These are phyloP conservation scores for Tylopilus sp. DNA, from an alignment of 1,284 basidiomycete genomes.

Conservation along the genomic window DNA sequence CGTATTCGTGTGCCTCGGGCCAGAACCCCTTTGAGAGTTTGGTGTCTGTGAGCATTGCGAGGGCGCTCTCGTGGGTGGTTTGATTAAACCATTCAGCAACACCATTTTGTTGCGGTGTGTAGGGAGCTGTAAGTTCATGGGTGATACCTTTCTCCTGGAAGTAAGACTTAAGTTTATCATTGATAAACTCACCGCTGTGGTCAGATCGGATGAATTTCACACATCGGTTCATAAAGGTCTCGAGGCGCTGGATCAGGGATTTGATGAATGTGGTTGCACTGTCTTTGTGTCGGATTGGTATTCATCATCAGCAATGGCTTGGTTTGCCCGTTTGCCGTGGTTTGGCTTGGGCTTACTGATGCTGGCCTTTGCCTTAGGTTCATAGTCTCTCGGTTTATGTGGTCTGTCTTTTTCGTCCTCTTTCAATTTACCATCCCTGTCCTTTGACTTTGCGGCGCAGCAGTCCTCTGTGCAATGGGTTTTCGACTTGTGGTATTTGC, in stretches of 20 bases:
- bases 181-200: neutral
- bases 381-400: neutral
- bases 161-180: neutral
- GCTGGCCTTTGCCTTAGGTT: neutral
- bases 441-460: neutral
- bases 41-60: neutral
- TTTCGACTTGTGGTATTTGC: neutral
- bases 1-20: slow-evolving; percentile 2
- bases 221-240: neutral
- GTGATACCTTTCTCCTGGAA: neutral
- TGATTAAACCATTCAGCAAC: slow-evolving; percentile 2
- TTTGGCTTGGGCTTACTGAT: neutral
- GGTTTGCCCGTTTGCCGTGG: neutral
- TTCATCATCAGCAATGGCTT: neutral
- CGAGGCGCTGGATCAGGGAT: neutral
- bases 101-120: slow-evolving; percentile 3
- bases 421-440: too few relatives aligned
- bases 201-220: neutral
- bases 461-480: neutral
- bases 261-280: slow-evolving; percentile 1
- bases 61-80: slow-evolving; percentile 5
- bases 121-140: neutral
- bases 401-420: neutral
- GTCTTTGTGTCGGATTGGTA: slow-evolving; percentile 13
- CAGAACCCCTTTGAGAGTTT: neutral